A percentile compares a stretch with the other conserved stretches of the same genome.
phyloP scores from a whole-genome alignment of 345 rosid species.

The Populus pruinosa region DNA sequence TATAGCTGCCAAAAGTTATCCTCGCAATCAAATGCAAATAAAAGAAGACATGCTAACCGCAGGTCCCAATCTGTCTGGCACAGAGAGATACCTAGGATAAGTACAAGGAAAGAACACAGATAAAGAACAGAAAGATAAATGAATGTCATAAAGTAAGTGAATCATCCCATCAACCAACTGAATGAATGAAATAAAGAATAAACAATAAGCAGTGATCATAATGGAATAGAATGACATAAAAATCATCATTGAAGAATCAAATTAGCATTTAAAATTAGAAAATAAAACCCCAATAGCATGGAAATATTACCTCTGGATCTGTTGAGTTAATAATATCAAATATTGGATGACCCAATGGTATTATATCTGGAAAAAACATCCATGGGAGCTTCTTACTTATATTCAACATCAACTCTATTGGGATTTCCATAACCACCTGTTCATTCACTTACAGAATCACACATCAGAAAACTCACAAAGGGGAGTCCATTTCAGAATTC shows the following conservation, averaged over 20 bases:
- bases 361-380: slow-evolving; percentile 96
- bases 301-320: slow-evolving; percentile 63
- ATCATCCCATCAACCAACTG: slow-evolving; percentile 1
- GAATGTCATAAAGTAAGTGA: not conserved
- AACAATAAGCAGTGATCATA: not conserved
- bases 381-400: slow-evolving; percentile 82
- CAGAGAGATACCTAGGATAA: slow-evolving; percentile 13
- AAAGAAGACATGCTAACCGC: slow-evolving; percentile 85
- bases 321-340: slow-evolving; percentile 90
- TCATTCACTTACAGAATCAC: slow-evolving; percentile 14
- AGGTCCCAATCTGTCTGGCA: slow-evolving; percentile 95
- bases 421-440: slow-evolving; percentile 95
- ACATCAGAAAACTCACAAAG: not conserved
- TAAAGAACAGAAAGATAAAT: slow-evolving; percentile 4
- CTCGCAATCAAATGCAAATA: slow-evolving; percentile 66
- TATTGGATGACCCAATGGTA: slow-evolving; percentile 91
- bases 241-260: not conserved
- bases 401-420: slow-evolving; percentile 82
- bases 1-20: slow-evolving; percentile 91
- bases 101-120: not conserved
- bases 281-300: not conserved
- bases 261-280: not conserved
- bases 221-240: slow-evolving; percentile 1
- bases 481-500: not conserved
- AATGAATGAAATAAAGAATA: not conserved